phyloP scores from a whole-genome alignment of 2,329 filamentous ascomycete species.

The Mycogone perniciosa region DNA sequence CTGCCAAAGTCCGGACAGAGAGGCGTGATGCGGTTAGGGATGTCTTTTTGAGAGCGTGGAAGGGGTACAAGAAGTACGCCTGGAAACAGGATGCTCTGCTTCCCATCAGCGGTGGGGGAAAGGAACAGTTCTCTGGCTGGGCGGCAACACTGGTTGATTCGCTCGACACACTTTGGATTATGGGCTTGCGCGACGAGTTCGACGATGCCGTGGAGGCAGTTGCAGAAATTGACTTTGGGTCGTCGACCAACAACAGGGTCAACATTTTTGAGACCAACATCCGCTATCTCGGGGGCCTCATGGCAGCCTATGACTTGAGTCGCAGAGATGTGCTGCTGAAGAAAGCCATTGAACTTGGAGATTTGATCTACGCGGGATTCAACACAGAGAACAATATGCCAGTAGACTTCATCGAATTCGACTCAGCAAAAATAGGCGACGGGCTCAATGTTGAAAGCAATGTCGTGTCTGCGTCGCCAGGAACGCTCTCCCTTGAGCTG shows the following conservation, averaged over 20 bases:
- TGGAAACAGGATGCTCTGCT: constrained; percentile 60
- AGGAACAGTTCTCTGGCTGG: constrained; percentile 60
- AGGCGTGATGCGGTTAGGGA: constrained; percentile 28
- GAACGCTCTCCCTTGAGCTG: constrained; percentile 66
- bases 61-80: constrained; percentile 54
- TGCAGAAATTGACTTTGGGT: constrained; percentile 54
- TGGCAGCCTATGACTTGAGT: constrained; percentile 65
- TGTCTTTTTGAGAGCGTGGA: constrained; percentile 31
- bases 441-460: constrained; percentile 27
- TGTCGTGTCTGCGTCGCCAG: constrained; percentile 43
- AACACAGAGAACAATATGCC: constrained; percentile 66
- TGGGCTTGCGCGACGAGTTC: constrained; percentile 61
- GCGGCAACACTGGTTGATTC: constrained; percentile 61
- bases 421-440: constrained; percentile 29
- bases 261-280: constrained; percentile 69
- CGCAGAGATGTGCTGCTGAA: constrained; percentile 47
- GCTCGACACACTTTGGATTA: constrained; percentile 67
- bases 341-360: constrained; percentile 58
- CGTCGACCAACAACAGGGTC: constrained; percentile 40
- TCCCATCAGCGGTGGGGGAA: constrained; percentile 46
- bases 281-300: constrained; percentile 61
- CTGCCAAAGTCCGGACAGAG: constrained; percentile 20
- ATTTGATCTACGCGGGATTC: constrained; percentile 59
- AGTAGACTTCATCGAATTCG: constrained; percentile 40
- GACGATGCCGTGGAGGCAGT: constrained; percentile 54